phyloP scores from a whole-genome alignment of 2,329 filamentous ascomycete species.

The Aaosphaeria arxii region DNA sequence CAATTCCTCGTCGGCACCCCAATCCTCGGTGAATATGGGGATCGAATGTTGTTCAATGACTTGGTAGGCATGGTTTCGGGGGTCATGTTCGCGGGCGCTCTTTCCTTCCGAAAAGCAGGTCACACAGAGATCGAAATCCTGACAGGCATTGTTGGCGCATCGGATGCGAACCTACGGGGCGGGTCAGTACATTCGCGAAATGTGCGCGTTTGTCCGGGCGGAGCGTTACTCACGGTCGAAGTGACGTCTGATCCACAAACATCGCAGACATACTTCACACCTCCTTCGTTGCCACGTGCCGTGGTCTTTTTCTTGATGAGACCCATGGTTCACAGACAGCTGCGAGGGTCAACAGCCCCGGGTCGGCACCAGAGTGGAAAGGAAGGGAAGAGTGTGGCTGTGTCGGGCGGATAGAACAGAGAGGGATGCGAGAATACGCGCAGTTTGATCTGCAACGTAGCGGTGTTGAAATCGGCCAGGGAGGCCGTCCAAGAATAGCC shows the following conservation, averaged over 20 bases:
- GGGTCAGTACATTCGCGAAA: neutral
- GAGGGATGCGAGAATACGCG: neutral
- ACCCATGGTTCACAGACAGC: constrained; percentile 60
- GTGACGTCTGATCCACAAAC: constrained; percentile 96
- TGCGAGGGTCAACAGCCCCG: no score
- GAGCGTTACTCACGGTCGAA: constrained; percentile 68
- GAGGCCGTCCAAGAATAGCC: no score
- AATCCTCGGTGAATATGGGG: constrained; percentile 89
- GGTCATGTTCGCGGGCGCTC: constrained; percentile 78
- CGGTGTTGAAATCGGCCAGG: no score
- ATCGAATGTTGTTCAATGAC: constrained; percentile 99
- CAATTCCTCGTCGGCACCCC: constrained; percentile 97
- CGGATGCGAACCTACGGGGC: constrained; percentile 82
- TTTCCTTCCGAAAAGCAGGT: constrained; percentile 86
- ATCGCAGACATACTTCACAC: constrained; percentile 90
- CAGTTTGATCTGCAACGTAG: no score
- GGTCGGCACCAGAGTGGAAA: no score
- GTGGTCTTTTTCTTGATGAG: constrained; percentile 96
- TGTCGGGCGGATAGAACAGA: neutral
- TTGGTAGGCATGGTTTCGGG: constrained; percentile 79
- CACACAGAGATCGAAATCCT: constrained; percentile 95
- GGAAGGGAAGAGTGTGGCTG: neutral
- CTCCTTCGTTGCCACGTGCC: constrained; percentile 74
- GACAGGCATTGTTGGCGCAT: constrained; percentile 79
- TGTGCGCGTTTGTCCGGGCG: neutral